These are phyloP conservation scores for Allantophomopsis lycopodina DNA, from an alignment of 2,329 filamentous ascomycete species.

Conservation along the genomic window DNA sequence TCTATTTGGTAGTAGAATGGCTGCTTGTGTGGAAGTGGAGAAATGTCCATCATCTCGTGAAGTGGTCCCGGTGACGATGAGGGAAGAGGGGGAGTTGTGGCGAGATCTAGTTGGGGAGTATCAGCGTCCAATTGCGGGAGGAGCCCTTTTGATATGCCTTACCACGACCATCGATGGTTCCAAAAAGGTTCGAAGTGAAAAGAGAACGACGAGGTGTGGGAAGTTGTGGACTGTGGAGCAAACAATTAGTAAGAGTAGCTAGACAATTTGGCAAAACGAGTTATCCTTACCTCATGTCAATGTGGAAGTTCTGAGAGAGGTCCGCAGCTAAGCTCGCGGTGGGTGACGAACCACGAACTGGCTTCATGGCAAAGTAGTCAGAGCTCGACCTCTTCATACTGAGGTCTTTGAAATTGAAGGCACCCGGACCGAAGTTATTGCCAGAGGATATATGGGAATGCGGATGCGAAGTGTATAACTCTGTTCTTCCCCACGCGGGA, in stretches of 20 bases:
- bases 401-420: constrained; percentile 64
- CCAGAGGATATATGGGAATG: constrained; percentile 32
- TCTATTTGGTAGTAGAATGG: constrained; percentile 53
- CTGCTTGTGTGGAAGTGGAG: constrained; percentile 78
- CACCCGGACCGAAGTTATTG: constrained; percentile 44
- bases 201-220: constrained; percentile 74
- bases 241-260: constrained; percentile 4
- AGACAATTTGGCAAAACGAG: not conserved
- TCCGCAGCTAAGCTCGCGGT: constrained; percentile 85
- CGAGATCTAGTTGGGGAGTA: constrained; percentile 40
- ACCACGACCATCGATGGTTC: constrained; percentile 43
- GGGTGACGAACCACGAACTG: constrained; percentile 74
- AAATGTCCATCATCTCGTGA: constrained; percentile 82
- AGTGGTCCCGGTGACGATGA: constrained; percentile 67
- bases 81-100: constrained; percentile 73
- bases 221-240: constrained; percentile 53
- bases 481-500: constrained; percentile 44
- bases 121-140: too few relatives aligned
- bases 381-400: constrained; percentile 55
- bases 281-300: constrained; percentile 71
- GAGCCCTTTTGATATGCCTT: constrained; percentile 20
- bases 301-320: constrained; percentile 91
- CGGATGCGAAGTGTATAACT: constrained; percentile 36
- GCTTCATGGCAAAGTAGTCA: constrained; percentile 76
- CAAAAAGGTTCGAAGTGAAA: constrained; percentile 62